These are phyloP conservation scores for Candida quercuum DNA, from an alignment of 805 yeast genomes.

Conservation along the genomic window DNA sequence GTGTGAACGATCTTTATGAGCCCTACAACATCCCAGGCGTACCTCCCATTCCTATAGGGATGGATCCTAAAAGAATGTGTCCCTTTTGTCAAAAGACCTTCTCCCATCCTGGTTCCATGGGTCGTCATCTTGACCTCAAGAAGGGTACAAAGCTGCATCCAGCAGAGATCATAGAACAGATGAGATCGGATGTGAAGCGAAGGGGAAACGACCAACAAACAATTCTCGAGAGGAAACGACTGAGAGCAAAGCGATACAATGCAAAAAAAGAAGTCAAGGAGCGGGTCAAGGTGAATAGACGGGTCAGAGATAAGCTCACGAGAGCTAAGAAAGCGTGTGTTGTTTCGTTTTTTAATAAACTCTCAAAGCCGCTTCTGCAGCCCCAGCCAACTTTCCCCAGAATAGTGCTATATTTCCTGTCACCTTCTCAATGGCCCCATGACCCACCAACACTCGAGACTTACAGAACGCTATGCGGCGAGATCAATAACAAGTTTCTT, in stretches of 20 bases:
- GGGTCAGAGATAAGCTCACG: constrained; percentile 34
- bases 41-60: constrained; percentile 24
- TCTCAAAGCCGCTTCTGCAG: constrained; percentile 35
- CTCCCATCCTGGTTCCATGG: constrained; percentile 53
- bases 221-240: constrained; percentile 33
- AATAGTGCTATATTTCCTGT: constrained; percentile 40
- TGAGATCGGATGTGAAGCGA: constrained; percentile 46
- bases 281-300: constrained; percentile 39
- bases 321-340: constrained; percentile 34
- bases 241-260: constrained; percentile 39
- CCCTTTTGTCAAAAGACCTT: constrained; percentile 48
- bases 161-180: constrained; percentile 35
- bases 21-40: constrained; percentile 13
- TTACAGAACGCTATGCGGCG: constrained; percentile 28
- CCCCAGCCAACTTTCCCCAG: constrained; percentile 45
- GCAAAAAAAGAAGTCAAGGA: constrained; percentile 43
- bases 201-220: constrained; percentile 44
- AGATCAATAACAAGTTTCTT: constrained; percentile 20
- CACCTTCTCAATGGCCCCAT: constrained; percentile 45
- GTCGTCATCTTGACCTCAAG: constrained; percentile 52
- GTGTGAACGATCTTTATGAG: not conserved
- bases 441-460: constrained; percentile 47
- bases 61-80: constrained; percentile 33
- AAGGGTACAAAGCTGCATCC: constrained; percentile 53
- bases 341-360: constrained; percentile 28